These are phyloP conservation scores for Melastoma malabathricum DNA, from an alignment of 345 rosid species.

Conservation along the genomic window DNA sequence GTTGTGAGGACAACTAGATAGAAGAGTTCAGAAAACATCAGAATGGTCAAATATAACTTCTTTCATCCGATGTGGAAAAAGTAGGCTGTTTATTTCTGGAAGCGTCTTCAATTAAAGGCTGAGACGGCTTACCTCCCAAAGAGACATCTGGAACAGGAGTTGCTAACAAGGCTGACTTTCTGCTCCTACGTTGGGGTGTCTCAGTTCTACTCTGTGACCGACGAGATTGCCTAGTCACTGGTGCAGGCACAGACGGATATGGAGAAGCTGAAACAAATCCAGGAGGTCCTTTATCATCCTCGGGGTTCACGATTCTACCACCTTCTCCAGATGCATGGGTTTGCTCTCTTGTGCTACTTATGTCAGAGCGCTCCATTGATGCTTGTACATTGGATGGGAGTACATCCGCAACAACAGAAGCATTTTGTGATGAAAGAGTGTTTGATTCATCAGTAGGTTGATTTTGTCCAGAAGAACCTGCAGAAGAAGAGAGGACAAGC, in stretches of 20 bases:
- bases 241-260: conserved; percentile 10
- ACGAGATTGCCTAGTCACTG: conserved; percentile 20
- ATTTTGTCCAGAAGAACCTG: conserved; percentile 7
- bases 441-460: conserved; percentile 3
- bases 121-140: conserved; percentile 9
- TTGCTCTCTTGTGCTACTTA: conserved; percentile 3
- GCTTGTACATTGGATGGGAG: background rate
- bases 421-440: background rate
- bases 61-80: conserved; percentile 5
- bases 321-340: conserved; percentile 5
- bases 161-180: conserved; percentile 18
- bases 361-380: background rate
- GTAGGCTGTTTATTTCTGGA: conserved; percentile 6
- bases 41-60: conserved; percentile 2
- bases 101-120: conserved; percentile 8
- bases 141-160: conserved; percentile 21
- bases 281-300: conserved; percentile 1
- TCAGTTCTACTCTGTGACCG: conserved; percentile 18
- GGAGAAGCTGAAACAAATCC: conserved; percentile 5
- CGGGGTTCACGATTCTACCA: conserved; percentile 5
- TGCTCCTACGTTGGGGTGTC: conserved; percentile 44
- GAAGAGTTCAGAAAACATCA: background rate
- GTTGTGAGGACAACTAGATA: background rate
- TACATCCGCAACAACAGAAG: background rate
- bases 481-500: background rate